Percentiles rank a stretch among this genome's conserved stretches.
phyloP scores from a whole-genome alignment of 768 basidiomycete genomes.

The Tulasnella sp. region DNA sequence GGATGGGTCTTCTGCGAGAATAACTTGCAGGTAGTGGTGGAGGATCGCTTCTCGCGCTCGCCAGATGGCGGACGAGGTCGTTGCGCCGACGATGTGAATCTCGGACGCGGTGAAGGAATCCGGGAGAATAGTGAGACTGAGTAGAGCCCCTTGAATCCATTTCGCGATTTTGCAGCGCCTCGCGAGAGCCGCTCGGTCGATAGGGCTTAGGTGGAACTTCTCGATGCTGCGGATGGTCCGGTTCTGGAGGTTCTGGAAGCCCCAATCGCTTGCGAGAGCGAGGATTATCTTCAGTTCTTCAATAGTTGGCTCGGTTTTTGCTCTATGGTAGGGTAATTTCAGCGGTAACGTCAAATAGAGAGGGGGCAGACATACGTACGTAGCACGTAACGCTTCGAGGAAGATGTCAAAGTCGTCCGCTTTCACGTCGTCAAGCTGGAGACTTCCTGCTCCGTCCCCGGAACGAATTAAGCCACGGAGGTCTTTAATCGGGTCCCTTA shows the following conservation, averaged over 20 bases:
- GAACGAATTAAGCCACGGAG: background rate
- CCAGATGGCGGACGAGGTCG: background rate
- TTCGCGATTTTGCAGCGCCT: background rate
- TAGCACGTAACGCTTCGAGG: background rate
- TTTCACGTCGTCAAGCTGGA: background rate
- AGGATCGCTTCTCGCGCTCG: background rate
- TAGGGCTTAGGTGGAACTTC: background rate
- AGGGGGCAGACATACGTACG: background rate
- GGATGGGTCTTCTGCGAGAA: background rate
- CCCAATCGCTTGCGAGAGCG: background rate
- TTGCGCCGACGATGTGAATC: background rate
- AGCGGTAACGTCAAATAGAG: background rate
- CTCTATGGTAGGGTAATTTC: background rate
- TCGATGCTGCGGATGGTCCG: background rate
- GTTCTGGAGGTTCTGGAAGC: background rate
- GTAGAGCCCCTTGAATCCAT: background rate
- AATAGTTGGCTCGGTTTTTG: background rate
- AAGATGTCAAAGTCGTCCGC: background rate
- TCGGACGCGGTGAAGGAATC: background rate
- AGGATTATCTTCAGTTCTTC: background rate
- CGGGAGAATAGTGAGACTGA: background rate
- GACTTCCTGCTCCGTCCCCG: background rate
- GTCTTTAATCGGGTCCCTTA: background rate
- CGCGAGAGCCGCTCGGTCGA: background rate
- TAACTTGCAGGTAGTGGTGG: background rate